phyloP scores from a whole-genome alignment of 2,329 filamentous ascomycete species.

The Xylogone sp. region DNA sequence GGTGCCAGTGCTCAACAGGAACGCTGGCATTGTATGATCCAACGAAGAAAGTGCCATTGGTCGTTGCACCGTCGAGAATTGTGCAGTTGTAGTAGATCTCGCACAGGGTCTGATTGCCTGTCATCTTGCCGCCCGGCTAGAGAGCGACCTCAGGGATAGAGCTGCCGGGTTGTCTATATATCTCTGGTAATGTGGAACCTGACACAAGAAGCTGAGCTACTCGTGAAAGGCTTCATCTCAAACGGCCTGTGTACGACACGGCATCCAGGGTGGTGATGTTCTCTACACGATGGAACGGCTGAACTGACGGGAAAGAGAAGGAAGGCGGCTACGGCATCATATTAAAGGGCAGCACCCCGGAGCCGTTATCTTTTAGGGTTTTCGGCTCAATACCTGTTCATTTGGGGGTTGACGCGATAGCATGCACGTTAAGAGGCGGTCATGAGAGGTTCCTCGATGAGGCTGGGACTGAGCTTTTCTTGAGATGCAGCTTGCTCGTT shows the following conservation, averaged over 20 bases:
- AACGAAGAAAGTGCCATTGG: constrained; percentile 17
- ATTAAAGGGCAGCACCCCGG: background rate
- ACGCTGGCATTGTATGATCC: constrained; percentile 19
- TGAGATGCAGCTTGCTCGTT: too few species aligned
- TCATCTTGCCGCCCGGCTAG: background rate
- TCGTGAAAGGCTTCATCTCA: background rate
- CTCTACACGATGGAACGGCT: background rate
- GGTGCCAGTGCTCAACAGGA: constrained; percentile 20
- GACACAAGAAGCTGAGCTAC: background rate
- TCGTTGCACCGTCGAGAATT: constrained; percentile 11
- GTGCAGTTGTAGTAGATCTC: constrained; percentile 13
- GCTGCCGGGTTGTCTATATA: background rate
- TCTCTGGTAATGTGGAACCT: background rate
- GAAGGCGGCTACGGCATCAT: background rate
- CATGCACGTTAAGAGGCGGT: too few species aligned
- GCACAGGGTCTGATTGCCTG: constrained; percentile 14
- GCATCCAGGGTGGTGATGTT: background rate
- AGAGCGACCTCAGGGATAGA: background rate
- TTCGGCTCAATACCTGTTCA: too few species aligned
- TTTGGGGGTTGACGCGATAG: too few species aligned
- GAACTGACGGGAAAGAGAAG: background rate
- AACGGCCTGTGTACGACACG: background rate
- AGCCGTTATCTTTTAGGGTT: too few species aligned
- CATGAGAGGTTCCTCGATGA: too few species aligned
- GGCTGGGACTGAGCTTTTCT: too few species aligned